A percentile compares a stretch with the other conserved stretches of the same genome.
phyloP scores from a whole-genome alignment of 441 rosid species.

The Pelargonium citronellum region DNA sequence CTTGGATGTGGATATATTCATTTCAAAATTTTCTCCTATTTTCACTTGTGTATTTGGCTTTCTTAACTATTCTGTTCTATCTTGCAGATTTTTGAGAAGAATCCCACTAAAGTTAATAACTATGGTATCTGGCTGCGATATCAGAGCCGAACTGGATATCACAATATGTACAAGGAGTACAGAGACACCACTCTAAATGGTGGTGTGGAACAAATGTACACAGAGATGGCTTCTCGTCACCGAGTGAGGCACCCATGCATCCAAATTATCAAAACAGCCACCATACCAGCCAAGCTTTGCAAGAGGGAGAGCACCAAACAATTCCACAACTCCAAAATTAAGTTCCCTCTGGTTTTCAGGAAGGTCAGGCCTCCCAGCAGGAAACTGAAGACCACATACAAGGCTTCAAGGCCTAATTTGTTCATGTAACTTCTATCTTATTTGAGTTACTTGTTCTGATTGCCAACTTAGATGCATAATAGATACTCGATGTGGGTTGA shows the following conservation, averaged over 20 bases:
- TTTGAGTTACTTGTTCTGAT: not conserved
- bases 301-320: conserved; percentile 46
- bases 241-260: conserved; percentile 46
- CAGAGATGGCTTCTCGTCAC: conserved; percentile 48
- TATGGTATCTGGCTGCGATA: conserved; percentile 44
- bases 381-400: conserved; percentile 42
- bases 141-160: conserved; percentile 44
- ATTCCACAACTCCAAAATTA: conserved; percentile 40
- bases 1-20: not conserved
- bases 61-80: not conserved
- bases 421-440: conserved; percentile 23
- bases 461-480: not conserved
- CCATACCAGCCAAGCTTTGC: conserved; percentile 38
- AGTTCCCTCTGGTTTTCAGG: conserved; percentile 40
- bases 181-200: conserved; percentile 43
- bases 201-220: conserved; percentile 44
- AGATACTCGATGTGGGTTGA: not conserved
- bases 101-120: conserved; percentile 40
- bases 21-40: not conserved
- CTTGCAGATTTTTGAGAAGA: conserved; percentile 38
- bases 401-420: conserved; percentile 41
- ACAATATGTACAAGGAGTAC: conserved; percentile 48
- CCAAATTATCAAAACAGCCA: conserved; percentile 42
- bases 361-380: conserved; percentile 44
- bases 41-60: not conserved